Evolutionary conservation across 768 basidiomycete species (phyloP), one percentile per base, ranked within the genome.

Genomic region (Boletus rufocinnamomeus): DNA sequence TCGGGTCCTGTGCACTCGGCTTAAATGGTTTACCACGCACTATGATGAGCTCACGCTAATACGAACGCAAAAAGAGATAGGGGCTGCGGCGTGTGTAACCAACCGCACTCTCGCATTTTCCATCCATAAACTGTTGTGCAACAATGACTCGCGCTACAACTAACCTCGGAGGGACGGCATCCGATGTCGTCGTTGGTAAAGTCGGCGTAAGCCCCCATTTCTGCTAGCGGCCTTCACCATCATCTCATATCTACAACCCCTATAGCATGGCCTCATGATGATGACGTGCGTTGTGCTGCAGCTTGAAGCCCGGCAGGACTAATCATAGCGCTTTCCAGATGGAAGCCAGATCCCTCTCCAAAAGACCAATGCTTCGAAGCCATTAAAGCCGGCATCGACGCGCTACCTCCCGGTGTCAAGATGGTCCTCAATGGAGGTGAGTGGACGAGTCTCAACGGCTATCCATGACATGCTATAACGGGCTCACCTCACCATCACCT

Each of bases 301-400:
- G 17, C n/a, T 41, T 41, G n/a, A 11, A 41, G 14, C 35, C 40
- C n/a, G 19, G n/a, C 40, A 41, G 40, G 21, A 21, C 14, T 40
- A 23, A 35, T 30, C 28, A n/a, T 7, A 13, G 8, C 2, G 1
- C 21, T 21, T 27, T 34, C 1, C 57, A 75, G 77, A 45, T 82
- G 80, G 84, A 79, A 66, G 21, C 75, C 80, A 10, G 72, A 65
- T 6, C 75, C 77, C 6, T 69, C 79, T 44, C 73, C 84, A 3
- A 85, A 88, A 54, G 84, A 83, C 51, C 76, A 83, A 25, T 80
- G 81, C 6, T 87, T 89, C 58, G 82, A 80, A n/a, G 75, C 83
- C 2, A 86, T 89, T 73, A 84, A 83, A 67, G 78, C 78, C 7
- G 80, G 77, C 9, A 65, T 82, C 56, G 79, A 80, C 45, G 69